Percentiles rank a stretch among this genome's conserved stretches.
These are phyloP conservation scores for Ceratocystis cubensis DNA, from an alignment of 2,329 filamentous ascomycete genomes.

Conservation along the genomic window DNA sequence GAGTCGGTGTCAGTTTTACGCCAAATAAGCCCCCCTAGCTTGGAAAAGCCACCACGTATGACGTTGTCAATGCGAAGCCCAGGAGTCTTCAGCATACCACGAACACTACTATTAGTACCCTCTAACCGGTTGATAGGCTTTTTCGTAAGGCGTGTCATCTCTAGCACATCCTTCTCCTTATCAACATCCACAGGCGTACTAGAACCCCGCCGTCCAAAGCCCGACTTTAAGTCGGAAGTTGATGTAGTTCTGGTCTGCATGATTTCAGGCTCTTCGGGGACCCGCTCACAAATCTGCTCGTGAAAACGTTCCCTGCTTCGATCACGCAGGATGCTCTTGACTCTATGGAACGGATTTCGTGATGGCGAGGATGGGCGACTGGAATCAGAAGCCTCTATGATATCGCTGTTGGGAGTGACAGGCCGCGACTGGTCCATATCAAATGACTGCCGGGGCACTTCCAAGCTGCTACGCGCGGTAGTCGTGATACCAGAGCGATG, in stretches of 20 bases:
- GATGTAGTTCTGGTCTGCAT: slow-evolving; percentile 8
- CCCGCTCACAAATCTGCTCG: slow-evolving; percentile 16
- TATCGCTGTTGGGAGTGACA: not conserved
- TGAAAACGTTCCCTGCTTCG: slow-evolving; percentile 17
- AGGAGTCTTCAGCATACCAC: slow-evolving; percentile 50
- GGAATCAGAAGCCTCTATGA: slow-evolving; percentile 24
- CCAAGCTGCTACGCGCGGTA: slow-evolving; percentile 11
- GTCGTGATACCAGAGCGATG: slow-evolving; percentile 28
- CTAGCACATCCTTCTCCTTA: not conserved
- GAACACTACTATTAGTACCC: slow-evolving; percentile 38
- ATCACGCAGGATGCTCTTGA: slow-evolving; percentile 45
- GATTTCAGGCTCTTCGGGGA: slow-evolving; percentile 9
- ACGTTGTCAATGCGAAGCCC: slow-evolving; percentile 61
- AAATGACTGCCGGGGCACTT: slow-evolving; percentile 22
- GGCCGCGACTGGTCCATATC: slow-evolving; percentile 11
- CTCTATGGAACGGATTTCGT: slow-evolving; percentile 45
- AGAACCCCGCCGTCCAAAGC: not conserved
- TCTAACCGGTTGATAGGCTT: not conserved
- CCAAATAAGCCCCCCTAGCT: slow-evolving; percentile 45
- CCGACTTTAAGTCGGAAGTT: slow-evolving; percentile 12
- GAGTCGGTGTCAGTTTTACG: slow-evolving; percentile 34
- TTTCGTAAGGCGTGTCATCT: not conserved
- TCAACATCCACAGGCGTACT: not conserved
- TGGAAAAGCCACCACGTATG: slow-evolving; percentile 47
- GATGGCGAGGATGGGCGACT: slow-evolving; percentile 53